Percentiles rank a stretch among this genome's conserved stretches.
phyloP scores from a whole-genome alignment of 2,329 filamentous ascomycete genomes.

The Alternaria angustiovoidea region DNA sequence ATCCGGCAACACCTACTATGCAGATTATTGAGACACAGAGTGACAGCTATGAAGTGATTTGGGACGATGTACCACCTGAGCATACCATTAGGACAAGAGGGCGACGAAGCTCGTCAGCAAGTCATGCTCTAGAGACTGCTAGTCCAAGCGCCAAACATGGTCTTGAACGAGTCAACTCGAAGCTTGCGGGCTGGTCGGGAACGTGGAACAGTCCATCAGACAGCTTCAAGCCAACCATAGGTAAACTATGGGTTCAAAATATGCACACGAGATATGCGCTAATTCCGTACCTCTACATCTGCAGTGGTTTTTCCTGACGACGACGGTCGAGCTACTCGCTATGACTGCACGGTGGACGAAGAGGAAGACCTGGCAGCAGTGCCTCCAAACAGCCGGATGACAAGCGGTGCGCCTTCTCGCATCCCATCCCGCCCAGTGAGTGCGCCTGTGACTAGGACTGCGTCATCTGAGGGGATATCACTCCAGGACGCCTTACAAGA shows the following conservation, averaged over 20 bases:
- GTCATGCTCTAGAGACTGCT: conserved; percentile 24
- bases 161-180: conserved; percentile 42
- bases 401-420: conserved; percentile 32
- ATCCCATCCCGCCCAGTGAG: conserved; percentile 32
- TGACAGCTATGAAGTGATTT: conserved; percentile 42
- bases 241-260: fast-evolving
- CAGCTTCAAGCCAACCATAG: conserved; percentile 34
- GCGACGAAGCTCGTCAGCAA: conserved; percentile 33
- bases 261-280: too few relatives aligned
- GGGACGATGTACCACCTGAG: conserved; percentile 37
- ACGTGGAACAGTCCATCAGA: conserved; percentile 23
- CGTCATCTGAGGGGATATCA: conserved; percentile 20
- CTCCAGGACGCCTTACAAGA: background rate
- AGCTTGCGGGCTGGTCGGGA: conserved; percentile 42
- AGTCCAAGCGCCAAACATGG: conserved; percentile 24
- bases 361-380: conserved; percentile 30
- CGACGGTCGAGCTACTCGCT: conserved; percentile 17
- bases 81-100: conserved; percentile 3
- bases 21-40: conserved; percentile 42
- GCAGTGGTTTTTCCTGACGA: conserved; percentile 39
- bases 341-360: conserved; percentile 27
- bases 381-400: conserved; percentile 43
- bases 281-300: too few relatives aligned
- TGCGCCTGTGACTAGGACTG: conserved; percentile 20
- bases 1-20: conserved; percentile 44